Evolutionary conservation across 2,329 filamentous ascomycete genomes (phyloP).

Genomic region (Lojkania enalia): DNA sequence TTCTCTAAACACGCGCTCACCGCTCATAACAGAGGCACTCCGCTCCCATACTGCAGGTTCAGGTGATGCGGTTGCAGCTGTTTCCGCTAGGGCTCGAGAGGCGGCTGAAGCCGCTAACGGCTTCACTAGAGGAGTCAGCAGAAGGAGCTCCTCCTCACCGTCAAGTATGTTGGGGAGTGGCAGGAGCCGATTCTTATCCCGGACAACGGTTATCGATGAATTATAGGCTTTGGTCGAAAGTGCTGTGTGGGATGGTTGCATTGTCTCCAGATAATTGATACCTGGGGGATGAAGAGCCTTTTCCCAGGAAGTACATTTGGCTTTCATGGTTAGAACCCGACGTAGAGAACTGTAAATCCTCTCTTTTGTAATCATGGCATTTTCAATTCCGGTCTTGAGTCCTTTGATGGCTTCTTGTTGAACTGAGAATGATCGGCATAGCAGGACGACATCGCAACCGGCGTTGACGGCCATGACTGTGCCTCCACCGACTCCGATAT

Average conservation of each 20-base stretch:
- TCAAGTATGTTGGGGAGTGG: conserved; percentile 82
- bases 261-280: conserved; percentile 71
- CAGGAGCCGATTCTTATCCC: conserved; percentile 83
- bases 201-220: conserved; percentile 87
- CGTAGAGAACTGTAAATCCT: conserved; percentile 79
- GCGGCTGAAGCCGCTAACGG: conserved; percentile 88
- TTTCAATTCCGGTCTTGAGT: conserved; percentile 85
- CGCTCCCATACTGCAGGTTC: conserved; percentile 61
- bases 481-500: conserved; percentile 94
- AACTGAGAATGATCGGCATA: conserved; percentile 84
- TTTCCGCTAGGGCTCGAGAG: conserved; percentile 69
- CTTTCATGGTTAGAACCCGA: conserved; percentile 79
- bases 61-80: conserved; percentile 60
- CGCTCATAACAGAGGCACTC: conserved; percentile 75
- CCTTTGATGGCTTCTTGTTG: conserved; percentile 92
- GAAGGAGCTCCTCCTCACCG: conserved; percentile 82
- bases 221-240: conserved; percentile 88
- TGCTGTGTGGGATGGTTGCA: conserved; percentile 79
- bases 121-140: conserved; percentile 87
- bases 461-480: conserved; percentile 98
- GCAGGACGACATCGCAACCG: conserved; percentile 86
- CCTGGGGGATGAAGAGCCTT: conserved; percentile 88
- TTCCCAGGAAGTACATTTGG: conserved; percentile 85
- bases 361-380: conserved; percentile 80
- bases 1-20: conserved; percentile 89